phyloP scores from a whole-genome alignment of 345 rosid species.

The Gossypium mustelinum region DNA sequence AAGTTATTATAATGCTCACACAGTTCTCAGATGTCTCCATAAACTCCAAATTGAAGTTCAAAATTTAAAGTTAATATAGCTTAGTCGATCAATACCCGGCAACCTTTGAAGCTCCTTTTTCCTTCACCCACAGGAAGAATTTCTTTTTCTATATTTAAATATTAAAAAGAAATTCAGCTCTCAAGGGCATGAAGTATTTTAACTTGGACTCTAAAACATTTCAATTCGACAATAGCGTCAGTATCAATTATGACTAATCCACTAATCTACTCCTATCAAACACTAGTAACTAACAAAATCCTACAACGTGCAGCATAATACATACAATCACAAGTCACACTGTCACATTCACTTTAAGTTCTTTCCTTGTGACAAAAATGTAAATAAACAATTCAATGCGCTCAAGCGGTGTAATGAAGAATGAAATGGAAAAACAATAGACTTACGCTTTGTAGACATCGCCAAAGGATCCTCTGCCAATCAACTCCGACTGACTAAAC shows the following conservation, averaged over 20 bases:
- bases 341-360: not conserved
- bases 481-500: conserved; percentile 79
- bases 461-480: conserved; percentile 96
- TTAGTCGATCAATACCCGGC: not conserved
- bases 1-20: not conserved
- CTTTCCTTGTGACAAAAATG: not conserved
- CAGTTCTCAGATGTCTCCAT: not conserved
- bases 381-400: conserved; percentile 3
- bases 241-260: not conserved
- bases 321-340: not conserved
- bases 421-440: conserved; percentile 3
- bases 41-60: not conserved
- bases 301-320: not conserved
- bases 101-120: not conserved
- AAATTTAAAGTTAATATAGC: not conserved
- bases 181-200: not conserved
- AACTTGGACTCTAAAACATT: not conserved
- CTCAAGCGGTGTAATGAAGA: not conserved
- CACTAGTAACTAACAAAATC: not conserved
- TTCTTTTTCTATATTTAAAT: not conserved
- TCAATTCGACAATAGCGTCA: not conserved
- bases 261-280: not conserved
- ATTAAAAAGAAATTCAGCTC: not conserved
- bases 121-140: not conserved
- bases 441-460: conserved; percentile 99